Base-by-base conservation (phyloP, 805 yeast genomes). In the Kazachstania viticola region DNA sequence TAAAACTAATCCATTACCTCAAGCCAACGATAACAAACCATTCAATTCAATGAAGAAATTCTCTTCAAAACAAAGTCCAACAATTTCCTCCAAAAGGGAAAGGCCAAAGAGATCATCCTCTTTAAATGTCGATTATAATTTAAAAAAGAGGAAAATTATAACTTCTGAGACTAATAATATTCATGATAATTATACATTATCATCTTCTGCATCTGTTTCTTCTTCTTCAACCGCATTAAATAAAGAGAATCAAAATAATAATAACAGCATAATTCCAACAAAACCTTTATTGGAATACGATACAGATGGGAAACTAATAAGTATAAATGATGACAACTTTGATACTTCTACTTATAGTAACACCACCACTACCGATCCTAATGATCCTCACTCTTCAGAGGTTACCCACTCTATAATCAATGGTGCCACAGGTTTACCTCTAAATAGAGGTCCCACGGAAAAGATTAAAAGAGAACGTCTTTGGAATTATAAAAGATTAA, bases 401-500 rank as follows among this genome's bases (percentile, higher is more conserved):
- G 23, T 25, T 13, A 51, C 65, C 21, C 67, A 72, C 1, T 67
- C 63, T 23, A 73, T 79, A 0, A 51, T 59, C 9, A 74, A 81
- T 26, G 65, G 69, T 9, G 72, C 73, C 24, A 77, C 88, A 0
- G 95, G 95, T 2, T 62, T 73, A 25, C 79, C 91, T 3, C 55
- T 84, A 33, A 82, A 73, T 40, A 64, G 71, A n/a, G 64, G 66
- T 5, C 95, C 95, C 7, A 69, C 73, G 13, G 54, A 62, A 3
- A 76, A 71, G 45, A 58, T 71, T 23, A 71, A 67, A 45, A 71
- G 67, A 39, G 79, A 73, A 28, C 61, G 73, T 13, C 51, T 67
- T 29, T 67, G 79, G 73, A 66, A 73, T 17, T 43, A 51, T 35
- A 61, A 59, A 44, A 54, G 41, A 17, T 16, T 36, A 15, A 23